Base-by-base conservation (phyloP, 176 grass and related monocot species). In the Eleusine indica region DNA sequence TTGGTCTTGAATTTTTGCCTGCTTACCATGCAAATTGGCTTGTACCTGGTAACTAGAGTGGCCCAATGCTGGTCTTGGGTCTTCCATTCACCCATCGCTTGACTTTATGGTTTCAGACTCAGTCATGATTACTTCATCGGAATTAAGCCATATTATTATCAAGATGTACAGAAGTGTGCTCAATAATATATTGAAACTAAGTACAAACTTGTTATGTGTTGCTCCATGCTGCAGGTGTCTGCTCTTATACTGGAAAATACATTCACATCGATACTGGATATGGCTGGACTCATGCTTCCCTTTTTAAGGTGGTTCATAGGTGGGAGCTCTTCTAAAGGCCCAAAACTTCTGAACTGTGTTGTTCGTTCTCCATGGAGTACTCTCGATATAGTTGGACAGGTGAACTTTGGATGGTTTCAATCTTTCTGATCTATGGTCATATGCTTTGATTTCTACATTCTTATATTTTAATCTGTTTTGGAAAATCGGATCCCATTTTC, bases 321-420 rank as follows among this genome's bases (percentile, higher is more conserved):
- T 72, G 89, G 97, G 75, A 94, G 81, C 90, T 73, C 81, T 68
- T 83, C 97, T 73, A 96, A 92, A 84, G 97, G 93, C 60, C 89
- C 78, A 82, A 99, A 99, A 77, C 70, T 96, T 94, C 81, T 99
- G 38, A 99, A 99, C 79, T 99, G 75, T 76, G 56, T 99, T 40
- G 97, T 96, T 65, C 91, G 93, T 68, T 99, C 97, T 76, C 97
- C 97, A 70, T 99, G 97, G 97, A 96, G 71, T 87, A 99, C 97
- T 66, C 81, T 99, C 44, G 93, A 99, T 89, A 81, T 87, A 79
- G 84, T 99, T 87, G 81, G 56, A 71, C 70, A 94, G 93, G 97
- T 96, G 15, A 84, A 77, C 63, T 60, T 70, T 79, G 28, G 73
- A 39, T 79, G 16, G 53, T 75, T 58, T 74, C 75, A 25, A 48